phyloP scores from a whole-genome alignment of 345 rosid genomes.

The Salix viminalis region DNA sequence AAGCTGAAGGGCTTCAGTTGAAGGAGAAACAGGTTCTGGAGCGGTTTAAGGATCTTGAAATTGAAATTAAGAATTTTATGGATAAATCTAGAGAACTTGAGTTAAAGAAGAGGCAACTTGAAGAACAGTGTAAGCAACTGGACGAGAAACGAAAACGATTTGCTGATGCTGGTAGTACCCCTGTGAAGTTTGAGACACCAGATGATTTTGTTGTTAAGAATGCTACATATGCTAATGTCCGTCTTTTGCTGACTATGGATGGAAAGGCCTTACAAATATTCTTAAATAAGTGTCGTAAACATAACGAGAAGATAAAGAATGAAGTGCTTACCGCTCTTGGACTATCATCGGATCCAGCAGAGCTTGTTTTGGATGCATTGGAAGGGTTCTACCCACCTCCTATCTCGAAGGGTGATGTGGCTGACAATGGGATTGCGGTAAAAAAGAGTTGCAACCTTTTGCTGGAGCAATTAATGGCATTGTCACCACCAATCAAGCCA shows the following conservation, averaged over 20 bases:
- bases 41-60: neutral
- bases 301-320: constrained; percentile 23
- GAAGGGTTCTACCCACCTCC: constrained; percentile 38
- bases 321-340: constrained; percentile 27
- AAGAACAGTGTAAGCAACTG: constrained; percentile 10
- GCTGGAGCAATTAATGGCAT: constrained; percentile 41
- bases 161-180: neutral
- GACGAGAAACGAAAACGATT: neutral
- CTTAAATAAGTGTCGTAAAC: constrained; percentile 39
- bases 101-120: constrained; percentile 21
- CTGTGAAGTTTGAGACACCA: constrained; percentile 11
- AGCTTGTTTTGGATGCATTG: constrained; percentile 57
- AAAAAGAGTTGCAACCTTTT: constrained; percentile 44
- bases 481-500: constrained; percentile 31
- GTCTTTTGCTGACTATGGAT: constrained; percentile 10
- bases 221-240: neutral
- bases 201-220: neutral
- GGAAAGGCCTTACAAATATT: constrained; percentile 48
- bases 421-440: constrained; percentile 27
- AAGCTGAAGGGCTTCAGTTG: neutral
- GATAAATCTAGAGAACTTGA: neutral
- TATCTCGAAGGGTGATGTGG: constrained; percentile 19
- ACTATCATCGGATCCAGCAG: constrained; percentile 45
- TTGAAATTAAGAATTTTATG: neutral
- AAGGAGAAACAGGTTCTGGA: neutral